Evolutionary conservation across 345 rosid species (phyloP).

Genomic region (Salix dunnii): DNA sequence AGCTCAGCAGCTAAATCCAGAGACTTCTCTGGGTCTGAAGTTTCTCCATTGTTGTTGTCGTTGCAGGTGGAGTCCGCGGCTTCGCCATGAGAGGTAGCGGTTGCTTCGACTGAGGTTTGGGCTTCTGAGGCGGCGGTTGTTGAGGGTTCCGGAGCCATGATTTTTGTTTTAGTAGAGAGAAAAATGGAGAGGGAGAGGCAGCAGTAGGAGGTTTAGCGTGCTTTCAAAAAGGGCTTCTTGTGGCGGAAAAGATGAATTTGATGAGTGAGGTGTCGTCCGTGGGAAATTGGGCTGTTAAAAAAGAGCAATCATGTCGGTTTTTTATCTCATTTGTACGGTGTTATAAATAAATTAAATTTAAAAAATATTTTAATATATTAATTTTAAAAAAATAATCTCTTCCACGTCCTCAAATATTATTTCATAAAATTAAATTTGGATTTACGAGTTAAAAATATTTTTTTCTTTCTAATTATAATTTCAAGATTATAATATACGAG

Average conservation of each 20-base stretch:
- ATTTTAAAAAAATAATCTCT: no score
- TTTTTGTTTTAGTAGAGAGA: background rate
- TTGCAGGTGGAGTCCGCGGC: constrained; percentile 67
- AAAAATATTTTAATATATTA: no score
- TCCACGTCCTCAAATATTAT: no score
- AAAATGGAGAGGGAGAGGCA: background rate
- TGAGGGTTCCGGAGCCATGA: constrained; percentile 14
- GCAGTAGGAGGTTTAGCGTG: background rate
- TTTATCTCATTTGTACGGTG: no score
- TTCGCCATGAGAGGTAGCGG: constrained; percentile 27
- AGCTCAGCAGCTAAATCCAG: constrained; percentile 65
- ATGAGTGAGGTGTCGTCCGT: background rate
- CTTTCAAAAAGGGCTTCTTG: background rate
- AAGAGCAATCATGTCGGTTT: no score
- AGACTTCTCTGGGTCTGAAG: constrained; percentile 45
- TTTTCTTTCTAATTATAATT: no score
- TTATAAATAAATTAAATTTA: no score
- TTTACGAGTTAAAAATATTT: no score
- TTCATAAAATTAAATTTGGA: no score
- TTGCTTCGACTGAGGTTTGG: constrained; percentile 21
- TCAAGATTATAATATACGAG: no score
- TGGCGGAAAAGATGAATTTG: no score
- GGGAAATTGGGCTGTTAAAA: background rate
- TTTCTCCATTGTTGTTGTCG: constrained; percentile 41
- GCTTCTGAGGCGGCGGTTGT: background rate